Percentiles rank a stretch among this genome's conserved stretches.
Evolutionary conservation across 345 rosid genomes (phyloP).

Genomic region (Euphorbia peplus): DNA sequence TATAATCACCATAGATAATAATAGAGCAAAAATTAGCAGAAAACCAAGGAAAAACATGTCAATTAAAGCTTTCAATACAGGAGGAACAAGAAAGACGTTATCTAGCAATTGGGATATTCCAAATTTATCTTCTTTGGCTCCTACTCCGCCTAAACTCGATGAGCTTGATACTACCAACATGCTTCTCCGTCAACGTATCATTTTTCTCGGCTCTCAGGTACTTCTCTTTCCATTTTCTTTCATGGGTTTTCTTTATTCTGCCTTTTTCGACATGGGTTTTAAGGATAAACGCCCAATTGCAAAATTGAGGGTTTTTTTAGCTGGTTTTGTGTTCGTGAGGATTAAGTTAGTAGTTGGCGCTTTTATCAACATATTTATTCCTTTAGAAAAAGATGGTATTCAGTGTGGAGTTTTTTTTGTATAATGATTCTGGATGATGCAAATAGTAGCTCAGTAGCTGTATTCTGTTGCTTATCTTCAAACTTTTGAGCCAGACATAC

Average conservation of each 20-base stretch:
- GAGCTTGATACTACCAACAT: slow-evolving; percentile 83
- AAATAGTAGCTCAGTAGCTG: background rate
- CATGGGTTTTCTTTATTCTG: background rate
- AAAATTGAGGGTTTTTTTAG: background rate
- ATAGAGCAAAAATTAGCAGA: background rate
- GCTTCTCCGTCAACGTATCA: slow-evolving; percentile 91
- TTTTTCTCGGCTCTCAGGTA: slow-evolving; percentile 84
- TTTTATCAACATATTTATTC: no score
- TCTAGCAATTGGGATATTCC: slow-evolving; percentile 69
- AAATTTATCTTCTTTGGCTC: slow-evolving; percentile 39
- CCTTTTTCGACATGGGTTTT: background rate
- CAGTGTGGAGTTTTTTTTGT: background rate
- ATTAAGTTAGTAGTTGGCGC: no score
- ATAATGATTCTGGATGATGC: background rate
- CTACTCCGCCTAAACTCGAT: slow-evolving; percentile 67
- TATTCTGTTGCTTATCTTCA: background rate
- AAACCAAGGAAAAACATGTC: slow-evolving; percentile 28
- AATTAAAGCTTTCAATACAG: slow-evolving; percentile 37
- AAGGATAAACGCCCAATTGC: background rate
- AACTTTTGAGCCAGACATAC: background rate
- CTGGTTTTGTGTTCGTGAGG: background rate
- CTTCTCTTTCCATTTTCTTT: background rate
- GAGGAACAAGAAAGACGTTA: slow-evolving; percentile 35
- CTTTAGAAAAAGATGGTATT: no score
- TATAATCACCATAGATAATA: background rate